Evolutionary conservation across 176 grass and related monocot genomes (phyloP).

Genomic region (Ensete glaucum): DNA sequence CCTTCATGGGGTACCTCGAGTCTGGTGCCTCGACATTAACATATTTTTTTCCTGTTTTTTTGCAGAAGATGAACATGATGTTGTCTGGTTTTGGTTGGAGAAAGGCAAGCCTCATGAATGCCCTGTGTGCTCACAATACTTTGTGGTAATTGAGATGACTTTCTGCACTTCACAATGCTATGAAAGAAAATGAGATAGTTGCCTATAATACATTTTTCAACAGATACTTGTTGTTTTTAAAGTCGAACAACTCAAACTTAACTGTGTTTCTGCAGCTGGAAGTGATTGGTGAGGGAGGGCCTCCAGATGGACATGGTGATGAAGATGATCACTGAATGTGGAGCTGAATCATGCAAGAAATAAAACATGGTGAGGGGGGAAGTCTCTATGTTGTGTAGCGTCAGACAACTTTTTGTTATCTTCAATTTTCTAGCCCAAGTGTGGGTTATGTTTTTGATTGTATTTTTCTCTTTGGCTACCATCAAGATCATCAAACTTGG

Average conservation of each 20-base stretch:
- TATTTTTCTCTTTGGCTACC: not conserved
- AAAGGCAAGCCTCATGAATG: slow-evolving; percentile 66
- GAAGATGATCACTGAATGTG: slow-evolving; percentile 39
- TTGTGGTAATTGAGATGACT: slow-evolving; percentile 39
- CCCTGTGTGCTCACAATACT: slow-evolving; percentile 58
- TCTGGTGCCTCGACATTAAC: not conserved
- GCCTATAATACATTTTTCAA: not conserved
- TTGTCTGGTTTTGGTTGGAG: slow-evolving; percentile 75
- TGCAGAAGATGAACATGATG: slow-evolving; percentile 77
- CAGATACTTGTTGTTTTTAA: not conserved
- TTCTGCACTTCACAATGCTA: not conserved
- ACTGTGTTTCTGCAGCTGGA: slow-evolving; percentile 37
- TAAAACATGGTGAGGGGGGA: not conserved
- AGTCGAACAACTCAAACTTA: not conserved
- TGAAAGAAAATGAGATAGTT: not conserved
- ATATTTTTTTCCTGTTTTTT: not conserved
- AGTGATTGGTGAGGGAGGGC: slow-evolving; percentile 46
- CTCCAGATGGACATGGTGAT: slow-evolving; percentile 49
- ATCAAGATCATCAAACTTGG: not conserved
- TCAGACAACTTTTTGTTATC: not conserved
- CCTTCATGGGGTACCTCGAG: not conserved
- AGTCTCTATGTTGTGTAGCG: not conserved
- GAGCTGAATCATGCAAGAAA: not conserved
- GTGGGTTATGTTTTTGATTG: not conserved
- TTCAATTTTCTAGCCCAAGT: not conserved